These are phyloP conservation scores for Alopecurus myosuroides DNA, from an alignment of 176 grass and related monocot genomes.

Conservation along the genomic window DNA sequence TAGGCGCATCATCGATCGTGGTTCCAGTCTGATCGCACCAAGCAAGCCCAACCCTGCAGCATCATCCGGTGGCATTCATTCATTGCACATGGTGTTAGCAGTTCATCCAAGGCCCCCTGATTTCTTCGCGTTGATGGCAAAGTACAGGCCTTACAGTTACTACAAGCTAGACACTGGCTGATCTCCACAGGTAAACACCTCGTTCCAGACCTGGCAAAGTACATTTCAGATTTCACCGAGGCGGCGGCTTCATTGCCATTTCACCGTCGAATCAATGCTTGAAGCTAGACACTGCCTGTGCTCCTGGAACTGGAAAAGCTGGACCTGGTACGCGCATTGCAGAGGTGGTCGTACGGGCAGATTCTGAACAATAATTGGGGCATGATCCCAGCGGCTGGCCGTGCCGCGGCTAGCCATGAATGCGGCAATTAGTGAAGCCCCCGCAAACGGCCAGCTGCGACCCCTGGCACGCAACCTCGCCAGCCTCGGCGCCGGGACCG, in stretches of 20 bases:
- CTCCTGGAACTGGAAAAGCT: background rate
- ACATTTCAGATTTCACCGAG: conserved; percentile 10
- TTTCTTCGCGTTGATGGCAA: conserved; percentile 16
- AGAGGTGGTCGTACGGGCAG: background rate
- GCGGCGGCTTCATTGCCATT: background rate
- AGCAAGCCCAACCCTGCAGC: conserved; percentile 20
- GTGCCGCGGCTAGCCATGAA: conserved; percentile 32
- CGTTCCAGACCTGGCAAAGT: background rate
- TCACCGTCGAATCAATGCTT: conserved; percentile 18
- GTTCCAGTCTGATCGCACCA: conserved; percentile 22
- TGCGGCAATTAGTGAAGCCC: conserved; percentile 34
- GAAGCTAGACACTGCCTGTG: no score
- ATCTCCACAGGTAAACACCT: conserved; percentile 6
- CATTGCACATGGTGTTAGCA: conserved; percentile 35
- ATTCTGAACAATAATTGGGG: conserved; percentile 41
- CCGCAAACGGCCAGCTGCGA: background rate
- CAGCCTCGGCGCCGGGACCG: background rate
- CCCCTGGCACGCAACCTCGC: conserved; percentile 21
- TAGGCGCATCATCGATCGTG: conserved; percentile 3
- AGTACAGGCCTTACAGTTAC: conserved; percentile 24
- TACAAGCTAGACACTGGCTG: background rate
- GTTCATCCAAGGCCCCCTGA: background rate
- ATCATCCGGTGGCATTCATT: conserved; percentile 19
- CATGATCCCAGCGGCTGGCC: conserved; percentile 19
- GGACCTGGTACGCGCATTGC: background rate